Percentiles rank a stretch among this genome's conserved stretches.
Conservation (phyloP, 2,329 filamentous ascomycete species). For the Diaporthe sp. region DNA sequence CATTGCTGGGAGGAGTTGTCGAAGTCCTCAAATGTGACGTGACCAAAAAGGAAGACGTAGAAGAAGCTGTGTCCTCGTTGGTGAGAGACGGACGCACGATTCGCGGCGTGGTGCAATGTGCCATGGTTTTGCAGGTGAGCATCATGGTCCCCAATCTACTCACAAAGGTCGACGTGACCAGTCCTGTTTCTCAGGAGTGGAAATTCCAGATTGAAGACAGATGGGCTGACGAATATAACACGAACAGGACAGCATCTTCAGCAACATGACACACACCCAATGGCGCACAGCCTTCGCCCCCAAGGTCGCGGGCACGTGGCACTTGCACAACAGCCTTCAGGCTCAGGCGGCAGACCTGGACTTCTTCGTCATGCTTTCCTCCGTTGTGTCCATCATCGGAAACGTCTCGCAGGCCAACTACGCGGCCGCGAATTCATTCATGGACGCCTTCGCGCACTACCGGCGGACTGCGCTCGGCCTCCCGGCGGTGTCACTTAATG, state of each 20-base stretch:
- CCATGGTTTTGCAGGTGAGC: slow-evolving; percentile 6
- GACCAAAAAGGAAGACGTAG: not conserved
- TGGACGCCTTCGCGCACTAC: slow-evolving; percentile 45
- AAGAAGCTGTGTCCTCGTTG: not conserved
- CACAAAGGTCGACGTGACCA: too few species aligned
- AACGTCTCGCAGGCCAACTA: slow-evolving; percentile 48
- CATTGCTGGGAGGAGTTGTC: not conserved
- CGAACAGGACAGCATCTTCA: slow-evolving; percentile 9
- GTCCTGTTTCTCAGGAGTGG: too few species aligned
- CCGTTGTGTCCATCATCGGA: slow-evolving; percentile 44
- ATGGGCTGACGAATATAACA: too few species aligned
- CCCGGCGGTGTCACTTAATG: not conserved
- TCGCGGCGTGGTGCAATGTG: slow-evolving; percentile 38
- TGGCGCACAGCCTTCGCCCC: not conserved
- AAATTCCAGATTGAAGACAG: too few species aligned
- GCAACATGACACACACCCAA: slow-evolving; percentile 15
- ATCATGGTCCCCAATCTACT: too few species aligned
- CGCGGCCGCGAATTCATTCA: slow-evolving; percentile 48
- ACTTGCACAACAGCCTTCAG: slow-evolving; percentile 43
- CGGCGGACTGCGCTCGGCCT: slow-evolving; percentile 23
- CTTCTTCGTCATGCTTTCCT: slow-evolving; percentile 50
- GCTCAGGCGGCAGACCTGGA: slow-evolving; percentile 43
- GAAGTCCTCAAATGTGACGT: slow-evolving; percentile 1
- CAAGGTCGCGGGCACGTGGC: slow-evolving; percentile 40
- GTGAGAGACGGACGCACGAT: not conserved